Evolutionary conservation across 768 basidiomycete species (phyloP).

Genomic region (Agrocybe praecox): DNA sequence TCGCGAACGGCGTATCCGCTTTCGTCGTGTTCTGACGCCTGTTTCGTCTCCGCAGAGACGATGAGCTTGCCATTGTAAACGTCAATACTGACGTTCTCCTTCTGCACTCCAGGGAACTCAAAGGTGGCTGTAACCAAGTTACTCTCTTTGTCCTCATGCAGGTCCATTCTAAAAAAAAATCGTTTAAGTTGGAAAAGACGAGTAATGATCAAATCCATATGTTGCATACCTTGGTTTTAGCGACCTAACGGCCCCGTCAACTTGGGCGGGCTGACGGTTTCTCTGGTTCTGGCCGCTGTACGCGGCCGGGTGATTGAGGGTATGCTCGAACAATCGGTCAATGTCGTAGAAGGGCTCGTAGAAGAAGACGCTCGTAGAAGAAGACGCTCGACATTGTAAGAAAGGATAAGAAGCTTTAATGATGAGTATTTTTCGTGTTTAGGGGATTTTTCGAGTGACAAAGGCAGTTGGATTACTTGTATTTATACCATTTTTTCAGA

Average conservation of each 20-base stretch:
- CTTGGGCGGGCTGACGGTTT: slow-evolving; percentile 8
- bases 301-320: not conserved
- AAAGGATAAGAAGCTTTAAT: not conserved
- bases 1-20: slow-evolving; percentile 47
- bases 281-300: slow-evolving; percentile 10
- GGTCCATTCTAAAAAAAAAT: slow-evolving; percentile 53
- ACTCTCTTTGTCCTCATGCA: slow-evolving; percentile 48
- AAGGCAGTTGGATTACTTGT: too few relatives aligned
- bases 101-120: slow-evolving; percentile 57
- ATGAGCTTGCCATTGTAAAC: slow-evolving; percentile 50
- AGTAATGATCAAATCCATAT: too few relatives aligned
- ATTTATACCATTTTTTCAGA: too few relatives aligned
- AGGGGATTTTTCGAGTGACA: too few relatives aligned
- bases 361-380: slow-evolving; percentile 25
- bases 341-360: slow-evolving; percentile 45
- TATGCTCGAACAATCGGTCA: slow-evolving; percentile 42
- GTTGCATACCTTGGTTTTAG: slow-evolving; percentile 37
- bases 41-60: slow-evolving; percentile 50
- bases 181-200: too few relatives aligned
- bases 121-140: slow-evolving; percentile 57
- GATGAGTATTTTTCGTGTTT: too few relatives aligned
- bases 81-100: slow-evolving; percentile 55
- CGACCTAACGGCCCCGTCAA: slow-evolving; percentile 17
- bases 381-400: slow-evolving; percentile 9
- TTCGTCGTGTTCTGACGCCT: slow-evolving; percentile 33